Base-by-base conservation (phyloP, 345 rosid species). In the Cochlearia excelsa region DNA sequence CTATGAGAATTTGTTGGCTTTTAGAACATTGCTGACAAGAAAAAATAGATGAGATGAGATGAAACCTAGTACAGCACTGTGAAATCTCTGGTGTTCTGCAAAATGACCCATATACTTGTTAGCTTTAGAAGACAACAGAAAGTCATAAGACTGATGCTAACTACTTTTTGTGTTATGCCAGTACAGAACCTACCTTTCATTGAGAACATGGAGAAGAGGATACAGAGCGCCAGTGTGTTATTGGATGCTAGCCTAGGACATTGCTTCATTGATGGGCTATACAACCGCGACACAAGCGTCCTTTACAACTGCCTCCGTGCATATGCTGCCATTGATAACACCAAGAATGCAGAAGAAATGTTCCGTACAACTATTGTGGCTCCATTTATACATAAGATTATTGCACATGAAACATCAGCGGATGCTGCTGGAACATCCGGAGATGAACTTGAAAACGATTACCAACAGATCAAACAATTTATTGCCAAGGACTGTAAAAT, bases 111-210 rank as follows among this genome's bases (percentile, higher is more conserved):
- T 69, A 46, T 52, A 30, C 31, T 38, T 65, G 45, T 28, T 37
- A 57, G 53, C 46, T 63, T 48, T 38, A 61, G 39, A 48, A 30
- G 34, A 62, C 44, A 54, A 16, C 4, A 31, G 3, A 41, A 61
- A 48, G n/a, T 70, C 43, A 16, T 51, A 57, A 3, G 6, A 68
- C 51, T 69, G 63, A 44, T 75, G 75, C 84, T 81, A 75, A 82
- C 79, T 69, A 75, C 73, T 63, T 59, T 74, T 74, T 84, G 70
- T 63, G 48, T 82, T 76, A 66, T 87, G 95, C 88, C 86, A 82
- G 92, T 85, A 86, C 90, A 90, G 99, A 80, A 84, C 76, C 97
- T 94, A 65, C 99, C 99, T 73, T 94, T 94, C 75, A 81, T 94
- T 65, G 82, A 82, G 75, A 94, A 90, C 79, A 85, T 94, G 87